Conservation (phyloP, 306 rosid genomes). For the Fragaria iinumae region DNA sequence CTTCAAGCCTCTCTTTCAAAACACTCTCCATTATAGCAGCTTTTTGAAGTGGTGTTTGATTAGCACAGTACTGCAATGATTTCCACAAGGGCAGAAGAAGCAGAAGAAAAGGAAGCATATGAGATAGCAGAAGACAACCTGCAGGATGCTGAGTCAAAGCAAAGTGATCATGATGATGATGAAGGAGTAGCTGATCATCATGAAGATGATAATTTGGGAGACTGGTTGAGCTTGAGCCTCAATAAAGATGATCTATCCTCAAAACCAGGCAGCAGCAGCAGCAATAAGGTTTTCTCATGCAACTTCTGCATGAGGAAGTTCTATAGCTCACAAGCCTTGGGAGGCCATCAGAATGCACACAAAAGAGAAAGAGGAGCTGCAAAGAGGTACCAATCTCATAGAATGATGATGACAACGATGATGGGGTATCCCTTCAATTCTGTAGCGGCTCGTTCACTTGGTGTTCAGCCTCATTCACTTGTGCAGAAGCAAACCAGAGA, state of each 20-base stretch:
- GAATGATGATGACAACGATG: slow-evolving; percentile 37
- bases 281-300: slow-evolving; percentile 58
- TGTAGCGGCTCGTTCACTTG: slow-evolving; percentile 40
- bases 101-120: neutral
- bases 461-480: slow-evolving; percentile 58
- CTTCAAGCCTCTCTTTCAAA: slow-evolving; percentile 21
- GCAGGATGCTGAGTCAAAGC: slow-evolving; percentile 22
- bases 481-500: slow-evolving; percentile 47
- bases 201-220: slow-evolving; percentile 38
- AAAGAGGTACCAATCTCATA: slow-evolving; percentile 48
- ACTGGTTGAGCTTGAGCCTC: slow-evolving; percentile 68
- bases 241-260: slow-evolving; percentile 27
- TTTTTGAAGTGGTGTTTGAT: neutral
- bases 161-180: slow-evolving; percentile 3
- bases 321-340: slow-evolving; percentile 70
- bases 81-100: slow-evolving; percentile 20
- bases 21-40: neutral
- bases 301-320: slow-evolving; percentile 74
- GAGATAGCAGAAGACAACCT: slow-evolving; percentile 23
- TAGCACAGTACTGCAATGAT: slow-evolving; percentile 28
- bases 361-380: slow-evolving; percentile 74
- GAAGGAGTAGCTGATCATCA: neutral
- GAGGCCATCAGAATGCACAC: slow-evolving; percentile 87
- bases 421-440: slow-evolving; percentile 36
- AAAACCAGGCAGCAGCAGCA: slow-evolving; percentile 26